Conservation (phyloP, 148 eudicot genomes). For the Arctostaphylos glauca region DNA sequence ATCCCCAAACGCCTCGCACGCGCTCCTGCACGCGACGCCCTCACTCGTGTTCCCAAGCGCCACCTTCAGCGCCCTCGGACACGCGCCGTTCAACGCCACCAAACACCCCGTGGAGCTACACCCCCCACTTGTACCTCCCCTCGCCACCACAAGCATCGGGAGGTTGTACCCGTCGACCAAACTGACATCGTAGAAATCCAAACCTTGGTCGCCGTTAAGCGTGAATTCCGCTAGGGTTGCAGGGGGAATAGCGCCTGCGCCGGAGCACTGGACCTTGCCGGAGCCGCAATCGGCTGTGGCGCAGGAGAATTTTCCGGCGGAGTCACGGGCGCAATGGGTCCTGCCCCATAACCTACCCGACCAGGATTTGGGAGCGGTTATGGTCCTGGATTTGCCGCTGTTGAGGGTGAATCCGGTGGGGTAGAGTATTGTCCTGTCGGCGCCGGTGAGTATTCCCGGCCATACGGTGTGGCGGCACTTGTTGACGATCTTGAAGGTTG, state of each 20-base stretch:
- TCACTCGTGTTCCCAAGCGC: conserved; percentile 42
- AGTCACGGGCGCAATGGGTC: conserved; percentile 56
- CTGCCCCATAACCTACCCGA: conserved; percentile 98
- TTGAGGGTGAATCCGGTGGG: conserved; percentile 81
- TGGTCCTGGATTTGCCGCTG: conserved; percentile 51
- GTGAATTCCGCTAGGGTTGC: conserved; percentile 96
- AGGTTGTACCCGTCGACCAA: conserved; percentile 95
- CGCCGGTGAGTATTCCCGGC: conserved; percentile 96
- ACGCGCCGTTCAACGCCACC: conserved; percentile 65
- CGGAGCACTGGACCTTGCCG: conserved; percentile 62
- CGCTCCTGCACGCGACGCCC: conserved; percentile 87
- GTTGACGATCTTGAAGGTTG: conserved; percentile 70
- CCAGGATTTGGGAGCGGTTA: conserved; percentile 63
- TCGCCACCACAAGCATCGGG: conserved; percentile 69
- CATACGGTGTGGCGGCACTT: conserved; percentile 74
- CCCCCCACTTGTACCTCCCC: conserved; percentile 55
- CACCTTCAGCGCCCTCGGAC: conserved; percentile 65
- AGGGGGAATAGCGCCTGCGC: conserved; percentile 84
- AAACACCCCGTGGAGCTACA: conserved; percentile 88
- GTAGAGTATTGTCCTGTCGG: conserved; percentile 52
- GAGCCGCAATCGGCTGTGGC: conserved; percentile 90
- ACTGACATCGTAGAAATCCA: conserved; percentile 94
- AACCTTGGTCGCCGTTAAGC: conserved; percentile 80
- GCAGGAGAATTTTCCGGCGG: conserved; percentile 54
- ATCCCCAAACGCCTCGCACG: conserved; percentile 94